Evolutionary conservation across 2,329 filamentous ascomycete species (phyloP).

Genomic region (Fusarium haematococcum): DNA sequence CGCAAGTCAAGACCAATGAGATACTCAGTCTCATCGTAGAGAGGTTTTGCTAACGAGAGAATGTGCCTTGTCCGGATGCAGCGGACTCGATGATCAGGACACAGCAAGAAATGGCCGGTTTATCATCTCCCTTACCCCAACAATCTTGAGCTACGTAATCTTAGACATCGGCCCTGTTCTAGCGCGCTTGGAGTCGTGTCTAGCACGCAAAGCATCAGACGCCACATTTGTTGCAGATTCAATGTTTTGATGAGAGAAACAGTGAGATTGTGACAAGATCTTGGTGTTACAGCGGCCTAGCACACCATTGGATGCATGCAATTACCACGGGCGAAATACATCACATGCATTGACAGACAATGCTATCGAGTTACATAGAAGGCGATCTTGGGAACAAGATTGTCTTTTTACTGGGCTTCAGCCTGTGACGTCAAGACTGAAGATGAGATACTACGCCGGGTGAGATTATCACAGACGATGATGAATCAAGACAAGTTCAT

Average conservation of each 20-base stretch:
- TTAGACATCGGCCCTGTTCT: neutral
- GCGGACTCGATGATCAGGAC: neutral
- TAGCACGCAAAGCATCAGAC: neutral
- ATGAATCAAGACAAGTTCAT: neutral
- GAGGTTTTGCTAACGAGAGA: neutral
- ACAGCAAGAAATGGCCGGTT: neutral
- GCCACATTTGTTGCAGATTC: neutral
- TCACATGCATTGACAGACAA: neutral
- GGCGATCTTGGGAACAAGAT: neutral
- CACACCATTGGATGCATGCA: neutral
- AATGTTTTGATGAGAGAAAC: neutral
- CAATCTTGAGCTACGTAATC: neutral
- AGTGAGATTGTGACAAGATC: neutral
- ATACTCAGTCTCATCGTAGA: neutral
- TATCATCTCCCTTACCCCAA: neutral
- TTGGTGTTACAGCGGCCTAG: neutral
- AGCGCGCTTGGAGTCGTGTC: neutral
- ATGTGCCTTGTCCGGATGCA: neutral
- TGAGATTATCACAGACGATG: neutral
- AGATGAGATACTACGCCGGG: neutral
- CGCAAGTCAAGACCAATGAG: neutral
- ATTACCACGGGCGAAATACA: neutral
- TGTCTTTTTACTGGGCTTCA: neutral
- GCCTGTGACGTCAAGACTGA: neutral
- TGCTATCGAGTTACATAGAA: fast-evolving